Evolutionary conservation across 495 filamentous ascomycete species (phyloP).

Genomic region (Talaromyces nanjingensis): DNA sequence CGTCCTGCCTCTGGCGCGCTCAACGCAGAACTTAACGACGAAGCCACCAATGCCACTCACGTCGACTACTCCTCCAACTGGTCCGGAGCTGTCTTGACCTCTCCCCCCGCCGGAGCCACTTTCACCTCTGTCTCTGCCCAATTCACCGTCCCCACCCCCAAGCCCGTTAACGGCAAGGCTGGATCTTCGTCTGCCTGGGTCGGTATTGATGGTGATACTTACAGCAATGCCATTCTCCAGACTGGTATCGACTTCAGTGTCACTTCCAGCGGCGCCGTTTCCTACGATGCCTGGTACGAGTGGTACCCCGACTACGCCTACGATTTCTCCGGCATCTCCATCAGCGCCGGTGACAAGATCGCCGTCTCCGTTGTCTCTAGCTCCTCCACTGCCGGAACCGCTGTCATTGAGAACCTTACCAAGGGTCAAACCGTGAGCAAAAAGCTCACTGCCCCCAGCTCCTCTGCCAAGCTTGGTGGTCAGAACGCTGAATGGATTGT

Average conservation of each 20-base stretch:
- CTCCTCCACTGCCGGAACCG: constrained; percentile 42
- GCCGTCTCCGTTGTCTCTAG: constrained; percentile 43
- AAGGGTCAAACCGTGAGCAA: constrained; percentile 49
- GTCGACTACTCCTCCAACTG: constrained; percentile 52
- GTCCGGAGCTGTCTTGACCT: constrained; percentile 49
- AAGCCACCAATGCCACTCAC: constrained; percentile 21
- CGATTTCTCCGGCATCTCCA: constrained; percentile 44
- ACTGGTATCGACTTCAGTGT: constrained; percentile 55
- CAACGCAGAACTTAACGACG: constrained; percentile 10
- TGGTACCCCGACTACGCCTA: constrained; percentile 55
- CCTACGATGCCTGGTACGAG: constrained; percentile 57
- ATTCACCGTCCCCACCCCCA: constrained; percentile 49
- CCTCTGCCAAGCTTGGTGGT: constrained; percentile 30
- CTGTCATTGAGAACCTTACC: constrained; percentile 47
- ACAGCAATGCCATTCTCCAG: constrained; percentile 49
- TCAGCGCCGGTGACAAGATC: constrained; percentile 50
- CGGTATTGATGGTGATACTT: constrained; percentile 55
- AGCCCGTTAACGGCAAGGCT: constrained; percentile 27
- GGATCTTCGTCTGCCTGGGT: constrained; percentile 52
- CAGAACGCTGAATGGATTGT: constrained; percentile 61
- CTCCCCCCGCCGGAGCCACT: constrained; percentile 23
- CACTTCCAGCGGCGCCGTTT: constrained; percentile 20
- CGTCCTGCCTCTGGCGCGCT: constrained; percentile 12
- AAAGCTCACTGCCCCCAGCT: constrained; percentile 35
- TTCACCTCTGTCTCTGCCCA: constrained; percentile 48